phyloP scores from a whole-genome alignment of 2,329 filamentous ascomycete species.

The Sclerotiophoma versabilis region DNA sequence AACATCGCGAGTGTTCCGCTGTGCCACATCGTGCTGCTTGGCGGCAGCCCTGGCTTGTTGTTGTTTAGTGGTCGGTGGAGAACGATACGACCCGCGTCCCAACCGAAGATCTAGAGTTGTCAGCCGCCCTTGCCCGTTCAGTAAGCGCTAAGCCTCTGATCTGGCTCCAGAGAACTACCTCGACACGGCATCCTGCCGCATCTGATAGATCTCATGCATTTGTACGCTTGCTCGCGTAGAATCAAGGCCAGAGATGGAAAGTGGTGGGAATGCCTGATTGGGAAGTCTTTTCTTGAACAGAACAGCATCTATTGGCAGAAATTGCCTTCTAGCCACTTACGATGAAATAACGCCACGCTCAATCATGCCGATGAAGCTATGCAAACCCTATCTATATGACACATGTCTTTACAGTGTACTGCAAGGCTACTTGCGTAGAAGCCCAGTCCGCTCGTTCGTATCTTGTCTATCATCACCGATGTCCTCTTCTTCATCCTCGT shows the following conservation, averaged over 20 bases:
- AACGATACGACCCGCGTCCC: constrained; percentile 1
- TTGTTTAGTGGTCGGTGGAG: neutral
- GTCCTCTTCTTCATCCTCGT: constrained; percentile 38
- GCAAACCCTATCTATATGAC: constrained; percentile 11
- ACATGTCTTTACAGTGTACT: constrained; percentile 1
- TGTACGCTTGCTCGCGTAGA: neutral
- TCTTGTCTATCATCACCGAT: constrained; percentile 22
- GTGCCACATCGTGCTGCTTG: neutral
- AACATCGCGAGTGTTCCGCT: neutral
- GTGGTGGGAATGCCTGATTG: neutral
- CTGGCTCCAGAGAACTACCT: neutral
- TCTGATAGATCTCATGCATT: neutral
- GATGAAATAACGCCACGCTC: constrained; percentile 9
- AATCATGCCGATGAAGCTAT: constrained; percentile 4
- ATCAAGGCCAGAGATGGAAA: neutral
- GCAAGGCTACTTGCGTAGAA: constrained; percentile 38
- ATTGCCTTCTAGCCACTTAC: neutral
- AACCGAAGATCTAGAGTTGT: neutral
- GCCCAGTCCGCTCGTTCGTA: constrained; percentile 38
- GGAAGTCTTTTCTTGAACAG: neutral
- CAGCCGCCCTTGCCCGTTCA: neutral
- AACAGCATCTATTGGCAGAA: constrained; percentile 5
- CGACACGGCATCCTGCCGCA: neutral
- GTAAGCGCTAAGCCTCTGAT: neutral
- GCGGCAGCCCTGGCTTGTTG: neutral